A percentile compares a stretch with the other conserved stretches of the same genome.
Evolutionary conservation across 257 asterid species (phyloP).

Genomic region (Cinchona pubescens): DNA sequence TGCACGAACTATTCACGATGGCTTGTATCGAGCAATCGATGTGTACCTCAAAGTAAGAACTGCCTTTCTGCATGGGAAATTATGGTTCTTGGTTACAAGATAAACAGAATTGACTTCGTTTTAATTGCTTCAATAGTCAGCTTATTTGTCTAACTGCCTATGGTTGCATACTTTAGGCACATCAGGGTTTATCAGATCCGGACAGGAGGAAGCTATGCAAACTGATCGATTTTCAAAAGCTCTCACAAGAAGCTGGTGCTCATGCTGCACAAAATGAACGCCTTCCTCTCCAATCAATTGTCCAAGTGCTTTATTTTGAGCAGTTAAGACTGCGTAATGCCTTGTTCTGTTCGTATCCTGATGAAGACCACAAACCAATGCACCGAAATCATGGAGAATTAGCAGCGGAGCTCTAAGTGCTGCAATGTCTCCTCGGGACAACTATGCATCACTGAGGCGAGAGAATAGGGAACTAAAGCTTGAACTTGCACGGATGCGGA

Average conservation of each 20-base stretch:
- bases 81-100: neutral
- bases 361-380: conserved; percentile 77
- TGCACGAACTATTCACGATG: conserved; percentile 73
- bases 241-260: conserved; percentile 87
- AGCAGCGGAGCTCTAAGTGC: conserved; percentile 88
- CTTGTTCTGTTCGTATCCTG: conserved; percentile 62
- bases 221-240: conserved; percentile 81
- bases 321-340: conserved; percentile 79
- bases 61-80: neutral
- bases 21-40: conserved; percentile 86
- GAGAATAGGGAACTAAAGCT: conserved; percentile 92
- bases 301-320: conserved; percentile 89
- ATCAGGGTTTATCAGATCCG: conserved; percentile 63
- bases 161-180: conserved; percentile 54
- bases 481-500: conserved; percentile 80
- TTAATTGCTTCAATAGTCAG: neutral
- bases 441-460: conserved; percentile 84
- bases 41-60: conserved; percentile 80
- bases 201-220: conserved; percentile 79
- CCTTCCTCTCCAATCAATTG: conserved; percentile 88
- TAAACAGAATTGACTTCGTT: neutral
- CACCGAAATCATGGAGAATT: conserved; percentile 84
- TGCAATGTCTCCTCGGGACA: conserved; percentile 89
- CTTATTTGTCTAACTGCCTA: neutral
- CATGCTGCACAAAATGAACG: conserved; percentile 98